Percentiles rank a stretch among this genome's conserved stretches.
Conservation (phyloP, 2,329 filamentous ascomycete species). For the Sporothrix protearum region DNA sequence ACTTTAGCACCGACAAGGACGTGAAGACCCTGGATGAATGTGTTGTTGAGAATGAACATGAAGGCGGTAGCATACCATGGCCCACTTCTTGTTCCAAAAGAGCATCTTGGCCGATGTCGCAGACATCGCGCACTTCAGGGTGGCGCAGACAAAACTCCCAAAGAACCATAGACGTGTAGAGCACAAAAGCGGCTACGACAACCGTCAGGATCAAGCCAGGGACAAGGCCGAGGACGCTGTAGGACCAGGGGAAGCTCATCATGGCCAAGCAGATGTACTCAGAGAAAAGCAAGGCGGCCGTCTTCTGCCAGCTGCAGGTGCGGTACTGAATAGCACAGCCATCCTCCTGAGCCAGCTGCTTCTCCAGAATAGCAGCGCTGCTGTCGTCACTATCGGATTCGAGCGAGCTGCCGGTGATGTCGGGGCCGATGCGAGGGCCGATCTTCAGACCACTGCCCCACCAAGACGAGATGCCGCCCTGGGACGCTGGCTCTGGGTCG, state of each 20-base stretch:
- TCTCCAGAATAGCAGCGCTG: constrained; percentile 49
- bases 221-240: constrained; percentile 80
- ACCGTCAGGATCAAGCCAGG: constrained; percentile 81
- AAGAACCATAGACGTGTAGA: constrained; percentile 64
- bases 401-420: constrained; percentile 37
- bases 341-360: constrained; percentile 73
- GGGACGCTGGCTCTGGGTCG: constrained; percentile 25
- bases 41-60: constrained; percentile 94
- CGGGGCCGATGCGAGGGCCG: constrained; percentile 51
- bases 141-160: constrained; percentile 91
- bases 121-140: constrained; percentile 87
- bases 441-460: constrained; percentile 43
- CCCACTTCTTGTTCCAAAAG: constrained; percentile 78
- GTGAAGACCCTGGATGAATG: constrained; percentile 63
- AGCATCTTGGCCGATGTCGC: constrained; percentile 95
- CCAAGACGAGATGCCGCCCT: constrained; percentile 37
- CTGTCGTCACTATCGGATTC: constrained; percentile 46
- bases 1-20: constrained; percentile 82
- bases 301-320: constrained; percentile 95
- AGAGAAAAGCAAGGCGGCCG: constrained; percentile 82
- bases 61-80: constrained; percentile 66
- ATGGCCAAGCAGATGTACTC: constrained; percentile 92
- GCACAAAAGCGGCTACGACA: constrained; percentile 70
- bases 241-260: constrained; percentile 95
- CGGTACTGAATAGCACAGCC: constrained; percentile 83